phyloP scores from a whole-genome alignment of 1,139 yeast species.

The Wickerhamiella pararugosa region DNA sequence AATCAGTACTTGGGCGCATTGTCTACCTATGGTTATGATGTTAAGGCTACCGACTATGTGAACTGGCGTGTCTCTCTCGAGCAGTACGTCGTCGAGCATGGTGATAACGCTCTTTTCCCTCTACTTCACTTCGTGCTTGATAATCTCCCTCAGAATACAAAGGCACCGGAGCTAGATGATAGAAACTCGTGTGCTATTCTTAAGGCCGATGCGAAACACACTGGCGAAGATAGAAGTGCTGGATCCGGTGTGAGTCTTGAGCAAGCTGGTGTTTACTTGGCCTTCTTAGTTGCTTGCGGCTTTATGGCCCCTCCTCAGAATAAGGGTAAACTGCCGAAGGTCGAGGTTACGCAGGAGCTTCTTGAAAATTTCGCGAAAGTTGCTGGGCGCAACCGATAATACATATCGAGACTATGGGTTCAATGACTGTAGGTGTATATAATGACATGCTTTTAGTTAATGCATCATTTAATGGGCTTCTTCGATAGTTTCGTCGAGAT shows the following conservation, averaged over 20 bases:
- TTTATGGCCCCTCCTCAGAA: constrained; percentile 50
- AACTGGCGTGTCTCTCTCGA: constrained; percentile 71
- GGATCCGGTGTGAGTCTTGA: constrained; percentile 60
- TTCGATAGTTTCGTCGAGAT: too few species aligned
- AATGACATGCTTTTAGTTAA: too few species aligned
- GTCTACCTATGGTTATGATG: constrained; percentile 54
- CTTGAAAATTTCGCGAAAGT: constrained; percentile 54
- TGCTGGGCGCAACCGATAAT: constrained; percentile 47
- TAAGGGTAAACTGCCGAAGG: constrained; percentile 41
- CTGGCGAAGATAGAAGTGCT: constrained; percentile 46
- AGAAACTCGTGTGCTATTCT: constrained; percentile 55
- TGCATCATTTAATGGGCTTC: too few species aligned
- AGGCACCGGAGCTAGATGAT: constrained; percentile 93
- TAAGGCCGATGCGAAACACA: constrained; percentile 41
- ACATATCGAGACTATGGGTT: not conserved
- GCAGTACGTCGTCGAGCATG: constrained; percentile 50
- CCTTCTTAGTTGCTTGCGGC: constrained; percentile 66
- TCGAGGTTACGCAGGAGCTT: constrained; percentile 43
- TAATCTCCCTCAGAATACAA: constrained; percentile 75
- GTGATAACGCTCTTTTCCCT: constrained; percentile 68
- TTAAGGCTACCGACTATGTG: constrained; percentile 48
- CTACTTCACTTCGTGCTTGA: constrained; percentile 86
- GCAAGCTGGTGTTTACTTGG: constrained; percentile 59
- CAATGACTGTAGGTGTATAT: not conserved
- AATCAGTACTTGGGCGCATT: constrained; percentile 57